Evolutionary conservation across 352 stramenopile genomes (phyloP), one percentile per base, ranked within the genome.

Genomic region (Thraustochytrium sp.): DNA sequence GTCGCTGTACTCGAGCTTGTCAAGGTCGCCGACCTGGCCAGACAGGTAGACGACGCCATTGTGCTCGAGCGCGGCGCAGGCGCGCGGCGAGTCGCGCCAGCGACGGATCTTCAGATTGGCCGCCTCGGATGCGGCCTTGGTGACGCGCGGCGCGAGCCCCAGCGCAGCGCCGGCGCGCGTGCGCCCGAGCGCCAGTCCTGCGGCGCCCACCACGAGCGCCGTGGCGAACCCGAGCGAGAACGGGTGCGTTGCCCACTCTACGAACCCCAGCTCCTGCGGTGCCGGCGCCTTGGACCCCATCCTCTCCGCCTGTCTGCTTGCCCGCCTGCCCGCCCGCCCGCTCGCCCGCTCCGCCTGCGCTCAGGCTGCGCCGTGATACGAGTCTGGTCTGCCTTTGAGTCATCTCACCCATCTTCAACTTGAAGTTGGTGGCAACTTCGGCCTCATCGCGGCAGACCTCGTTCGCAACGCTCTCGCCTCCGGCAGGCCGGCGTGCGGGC

Each of bases 21-120:
- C 77, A 13, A 85, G 63, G 21, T 86, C 84, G 83, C 87, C 88
- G 23, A 89, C 82, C 78, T 90, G 87, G 31, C 88, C 88, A 26
- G 72, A 86, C 42, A 90, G 76, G 36, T 89, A 90, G 13, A 90
- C 87, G 37, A 88, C 86, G 31, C 83, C 85, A 48, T 89, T 89
- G 82, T 90, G 88, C 48, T 62, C 48, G 21, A 80, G 68, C 13
- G 46, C 26, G 4, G 68, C 68, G 68, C 68, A 80, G 1, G 68
- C 42, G 2, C 68, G 48, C 37, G 68, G 48, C 23, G 48, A 61
- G 68, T 80, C 53, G 51, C 68, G 48, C 68, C 68, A 80, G 48
- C 68, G 68, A 8, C 26, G 63, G 40, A 75, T 75, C 29, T 11
- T 49, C 36, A 13, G 5, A n/a, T 59, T 59, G 16, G 31, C 51